A percentile compares a stretch with the other conserved stretches of the same genome.
These are phyloP conservation scores for Taiozyma onychis DNA, from an alignment of 1,139 yeast species.

Conservation along the genomic window DNA sequence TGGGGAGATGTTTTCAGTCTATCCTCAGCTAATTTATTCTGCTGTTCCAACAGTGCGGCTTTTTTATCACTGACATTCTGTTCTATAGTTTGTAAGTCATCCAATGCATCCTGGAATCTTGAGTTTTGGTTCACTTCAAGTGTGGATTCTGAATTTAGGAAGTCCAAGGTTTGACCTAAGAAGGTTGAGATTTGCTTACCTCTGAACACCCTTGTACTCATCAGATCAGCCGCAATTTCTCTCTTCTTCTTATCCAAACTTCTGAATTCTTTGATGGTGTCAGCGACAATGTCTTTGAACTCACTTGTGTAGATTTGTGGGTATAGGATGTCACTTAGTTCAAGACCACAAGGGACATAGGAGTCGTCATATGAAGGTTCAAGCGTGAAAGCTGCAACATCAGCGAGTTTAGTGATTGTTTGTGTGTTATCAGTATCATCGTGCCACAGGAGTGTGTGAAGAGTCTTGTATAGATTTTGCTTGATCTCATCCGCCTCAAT, in stretches of 20 bases:
- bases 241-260: conserved; percentile 23
- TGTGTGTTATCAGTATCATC: conserved; percentile 25
- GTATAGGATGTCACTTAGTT: conserved; percentile 32
- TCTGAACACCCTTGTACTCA: conserved; percentile 25
- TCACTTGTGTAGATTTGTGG: conserved; percentile 40
- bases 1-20: conserved; percentile 12
- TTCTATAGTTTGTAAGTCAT: conserved; percentile 14
- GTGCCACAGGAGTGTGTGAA: conserved; percentile 30
- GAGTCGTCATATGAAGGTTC: conserved; percentile 29
- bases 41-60: conserved; percentile 9
- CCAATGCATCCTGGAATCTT: conserved; percentile 9
- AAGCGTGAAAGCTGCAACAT: conserved; percentile 34
- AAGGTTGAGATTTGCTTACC: conserved; percentile 32
- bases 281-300: conserved; percentile 20
- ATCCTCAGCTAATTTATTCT: conserved; percentile 14
- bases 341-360: conserved; percentile 28
- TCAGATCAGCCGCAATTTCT: conserved; percentile 15
- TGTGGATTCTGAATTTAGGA: conserved; percentile 15
- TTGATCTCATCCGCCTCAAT: conserved; percentile 27
- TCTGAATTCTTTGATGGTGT: conserved; percentile 13
- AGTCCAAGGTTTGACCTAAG: conserved; percentile 25
- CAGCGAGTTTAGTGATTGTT: conserved; percentile 26
- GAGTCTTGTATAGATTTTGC: conserved; percentile 26
- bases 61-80: conserved; percentile 5
- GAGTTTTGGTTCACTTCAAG: conserved; percentile 6